Conservation (phyloP, 257 asterid genomes). For the Solanum gandarillasii region DNA sequence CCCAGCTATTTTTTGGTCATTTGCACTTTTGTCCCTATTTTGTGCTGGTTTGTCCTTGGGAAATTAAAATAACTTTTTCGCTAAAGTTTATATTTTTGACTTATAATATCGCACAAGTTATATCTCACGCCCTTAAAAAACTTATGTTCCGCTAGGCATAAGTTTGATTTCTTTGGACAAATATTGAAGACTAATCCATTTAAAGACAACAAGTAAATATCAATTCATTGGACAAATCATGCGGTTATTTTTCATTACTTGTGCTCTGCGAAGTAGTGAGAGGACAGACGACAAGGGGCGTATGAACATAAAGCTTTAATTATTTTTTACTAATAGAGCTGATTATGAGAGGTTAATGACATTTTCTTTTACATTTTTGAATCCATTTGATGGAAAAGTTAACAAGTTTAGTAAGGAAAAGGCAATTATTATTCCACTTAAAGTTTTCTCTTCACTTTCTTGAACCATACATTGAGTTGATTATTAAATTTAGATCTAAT, state of each 20-base stretch:
- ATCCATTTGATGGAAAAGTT: not conserved
- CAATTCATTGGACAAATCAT: not conserved
- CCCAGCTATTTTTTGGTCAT: not conserved
- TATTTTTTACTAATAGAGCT: not conserved
- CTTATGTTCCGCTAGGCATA: not conserved
- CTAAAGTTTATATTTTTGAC: not conserved
- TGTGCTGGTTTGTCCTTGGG: too few species aligned
- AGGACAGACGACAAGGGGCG: not conserved
- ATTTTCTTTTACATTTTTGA: not conserved
- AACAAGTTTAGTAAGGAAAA: not conserved
- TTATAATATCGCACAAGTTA: not conserved
- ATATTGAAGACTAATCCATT: too few species aligned
- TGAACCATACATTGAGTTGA: not conserved
- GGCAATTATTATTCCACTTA: not conserved
- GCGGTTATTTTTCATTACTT: not conserved
- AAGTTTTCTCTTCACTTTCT: not conserved
- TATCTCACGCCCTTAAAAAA: not conserved
- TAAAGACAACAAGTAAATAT: too few species aligned
- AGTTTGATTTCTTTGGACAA: not conserved
- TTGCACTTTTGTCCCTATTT: not conserved
- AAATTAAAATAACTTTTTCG: too few species aligned
- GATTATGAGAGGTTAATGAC: not conserved
- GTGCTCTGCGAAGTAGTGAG: not conserved
- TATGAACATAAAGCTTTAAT: not conserved
- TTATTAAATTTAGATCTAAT: not conserved